A percentile compares a stretch with the other conserved stretches of the same genome.
Conservation (phyloP, 2,329 filamentous ascomycete species). For the Ramichloridium luteum region DNA sequence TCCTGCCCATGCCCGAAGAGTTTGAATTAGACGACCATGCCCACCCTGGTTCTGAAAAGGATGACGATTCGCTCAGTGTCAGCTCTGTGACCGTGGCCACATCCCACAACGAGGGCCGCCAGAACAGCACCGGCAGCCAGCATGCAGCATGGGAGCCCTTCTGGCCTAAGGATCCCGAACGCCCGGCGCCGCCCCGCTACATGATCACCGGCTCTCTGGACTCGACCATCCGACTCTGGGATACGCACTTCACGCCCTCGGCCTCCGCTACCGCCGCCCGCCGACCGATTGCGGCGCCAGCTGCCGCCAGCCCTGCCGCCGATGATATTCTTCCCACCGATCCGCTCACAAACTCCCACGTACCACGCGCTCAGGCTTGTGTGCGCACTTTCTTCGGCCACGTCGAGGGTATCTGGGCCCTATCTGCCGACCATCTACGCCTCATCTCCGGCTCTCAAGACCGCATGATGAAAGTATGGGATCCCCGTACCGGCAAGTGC, state of each 20-base stretch:
- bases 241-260: slow-evolving; percentile 41
- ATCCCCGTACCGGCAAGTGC: slow-evolving; percentile 79
- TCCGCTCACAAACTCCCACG: slow-evolving; percentile 24
- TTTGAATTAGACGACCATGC: slow-evolving; percentile 68
- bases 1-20: slow-evolving; percentile 69
- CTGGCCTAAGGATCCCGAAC: slow-evolving; percentile 49
- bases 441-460: slow-evolving; percentile 87
- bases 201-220: slow-evolving; percentile 90
- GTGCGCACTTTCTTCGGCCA: slow-evolving; percentile 93
- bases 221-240: slow-evolving; percentile 85
- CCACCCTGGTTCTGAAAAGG: slow-evolving; percentile 43
- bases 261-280: neutral
- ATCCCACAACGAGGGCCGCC: slow-evolving; percentile 10
- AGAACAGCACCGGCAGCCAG: slow-evolving; percentile 7
- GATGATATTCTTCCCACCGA: slow-evolving; percentile 22
- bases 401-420: slow-evolving; percentile 87
- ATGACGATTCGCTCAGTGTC: slow-evolving; percentile 27
- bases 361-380: slow-evolving; percentile 41
- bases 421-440: slow-evolving; percentile 77
- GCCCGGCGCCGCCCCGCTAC: slow-evolving; percentile 70
- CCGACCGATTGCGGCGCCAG: slow-evolving; percentile 7
- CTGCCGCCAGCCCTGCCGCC: slow-evolving; percentile 6
- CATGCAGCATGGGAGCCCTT: slow-evolving; percentile 25
- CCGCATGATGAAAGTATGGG: slow-evolving; percentile 92
- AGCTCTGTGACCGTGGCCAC: slow-evolving; percentile 16